These are phyloP conservation scores for Hypoxylon trugodes DNA, from an alignment of 495 filamentous ascomycete species.

Conservation along the genomic window DNA sequence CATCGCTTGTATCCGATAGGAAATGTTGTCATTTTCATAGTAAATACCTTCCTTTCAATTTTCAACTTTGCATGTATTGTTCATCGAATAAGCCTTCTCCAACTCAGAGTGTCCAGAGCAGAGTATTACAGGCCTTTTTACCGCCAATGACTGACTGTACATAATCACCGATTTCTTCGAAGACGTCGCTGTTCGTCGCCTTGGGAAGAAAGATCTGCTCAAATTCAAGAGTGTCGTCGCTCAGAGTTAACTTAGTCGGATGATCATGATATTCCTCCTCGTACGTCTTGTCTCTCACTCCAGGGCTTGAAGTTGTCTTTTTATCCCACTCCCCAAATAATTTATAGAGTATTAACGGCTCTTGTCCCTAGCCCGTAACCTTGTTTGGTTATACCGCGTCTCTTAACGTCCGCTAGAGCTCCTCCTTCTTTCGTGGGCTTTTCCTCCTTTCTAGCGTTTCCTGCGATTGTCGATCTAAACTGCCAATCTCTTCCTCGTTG, in stretches of 20 bases:
- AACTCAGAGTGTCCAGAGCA: conserved; percentile 97
- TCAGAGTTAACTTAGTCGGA: conserved; percentile 70
- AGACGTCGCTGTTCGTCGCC: conserved; percentile 80
- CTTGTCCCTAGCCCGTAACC: too few relatives aligned
- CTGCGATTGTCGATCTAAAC: background rate
- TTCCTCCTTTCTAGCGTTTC: too few relatives aligned
- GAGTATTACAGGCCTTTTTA: conserved; percentile 97
- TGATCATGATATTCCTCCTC: conserved; percentile 12
- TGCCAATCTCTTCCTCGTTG: background rate
- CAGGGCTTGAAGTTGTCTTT: too few relatives aligned
- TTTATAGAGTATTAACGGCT: too few relatives aligned
- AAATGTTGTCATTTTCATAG: conserved; percentile 96
- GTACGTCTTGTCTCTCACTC: conserved; percentile 79
- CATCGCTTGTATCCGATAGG: conserved; percentile 85
- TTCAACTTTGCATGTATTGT: conserved; percentile 65
- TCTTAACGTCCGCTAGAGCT: too few relatives aligned
- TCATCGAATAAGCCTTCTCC: conserved; percentile 97
- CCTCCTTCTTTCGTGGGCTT: too few relatives aligned
- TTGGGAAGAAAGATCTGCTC: conserved; percentile 86
- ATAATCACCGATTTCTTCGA: conserved; percentile 91
- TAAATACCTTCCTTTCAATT: conserved; percentile 61
- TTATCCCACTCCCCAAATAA: too few relatives aligned
- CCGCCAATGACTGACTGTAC: conserved; percentile 93
- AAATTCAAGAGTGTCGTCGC: conserved; percentile 80
- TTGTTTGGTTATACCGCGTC: too few relatives aligned